Percentiles rank a stretch among this genome's conserved stretches.
Conservation (phyloP, 116 monocot species). For the Zostera marina region DNA sequence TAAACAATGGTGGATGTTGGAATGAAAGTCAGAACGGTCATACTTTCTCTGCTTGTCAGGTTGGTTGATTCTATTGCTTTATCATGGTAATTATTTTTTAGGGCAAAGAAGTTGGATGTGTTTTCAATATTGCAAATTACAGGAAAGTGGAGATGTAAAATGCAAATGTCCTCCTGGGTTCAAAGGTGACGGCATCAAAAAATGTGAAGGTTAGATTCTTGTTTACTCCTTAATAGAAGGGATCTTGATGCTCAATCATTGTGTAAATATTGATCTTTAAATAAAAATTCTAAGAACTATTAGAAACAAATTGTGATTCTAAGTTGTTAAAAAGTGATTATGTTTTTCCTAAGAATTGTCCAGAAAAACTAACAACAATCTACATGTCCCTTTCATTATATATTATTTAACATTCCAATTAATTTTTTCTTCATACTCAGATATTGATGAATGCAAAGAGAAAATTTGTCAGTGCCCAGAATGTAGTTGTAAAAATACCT, state of each 20-base stretch:
- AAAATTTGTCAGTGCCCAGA: slow-evolving; percentile 67
- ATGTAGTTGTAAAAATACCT: slow-evolving; percentile 81
- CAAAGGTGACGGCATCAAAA: slow-evolving; percentile 69
- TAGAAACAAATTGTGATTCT: background rate
- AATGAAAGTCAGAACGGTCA: slow-evolving; percentile 32
- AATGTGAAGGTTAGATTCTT: slow-evolving; percentile 61
- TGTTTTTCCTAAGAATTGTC: background rate
- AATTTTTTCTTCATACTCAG: slow-evolving; percentile 11
- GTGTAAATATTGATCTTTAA: background rate
- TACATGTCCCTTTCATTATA: background rate
- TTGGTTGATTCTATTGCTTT: slow-evolving; percentile 6
- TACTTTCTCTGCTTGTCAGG: slow-evolving; percentile 85
- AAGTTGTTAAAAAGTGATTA: background rate
- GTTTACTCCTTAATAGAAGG: background rate
- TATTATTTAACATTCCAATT: background rate
- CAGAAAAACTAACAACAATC: background rate
- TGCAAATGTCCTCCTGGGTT: slow-evolving; percentile 89
- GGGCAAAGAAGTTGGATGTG: background rate
- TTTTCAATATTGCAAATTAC: slow-evolving; percentile 5
- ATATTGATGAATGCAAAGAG: slow-evolving; percentile 85
- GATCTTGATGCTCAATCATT: background rate
- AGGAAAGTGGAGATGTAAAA: slow-evolving; percentile 63
- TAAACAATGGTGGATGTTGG: slow-evolving; percentile 97
- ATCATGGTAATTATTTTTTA: background rate
- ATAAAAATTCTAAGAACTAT: background rate